Evolutionary conservation across 2,329 filamentous ascomycete species (phyloP).

Genomic region (Fusarium lyarnte): DNA sequence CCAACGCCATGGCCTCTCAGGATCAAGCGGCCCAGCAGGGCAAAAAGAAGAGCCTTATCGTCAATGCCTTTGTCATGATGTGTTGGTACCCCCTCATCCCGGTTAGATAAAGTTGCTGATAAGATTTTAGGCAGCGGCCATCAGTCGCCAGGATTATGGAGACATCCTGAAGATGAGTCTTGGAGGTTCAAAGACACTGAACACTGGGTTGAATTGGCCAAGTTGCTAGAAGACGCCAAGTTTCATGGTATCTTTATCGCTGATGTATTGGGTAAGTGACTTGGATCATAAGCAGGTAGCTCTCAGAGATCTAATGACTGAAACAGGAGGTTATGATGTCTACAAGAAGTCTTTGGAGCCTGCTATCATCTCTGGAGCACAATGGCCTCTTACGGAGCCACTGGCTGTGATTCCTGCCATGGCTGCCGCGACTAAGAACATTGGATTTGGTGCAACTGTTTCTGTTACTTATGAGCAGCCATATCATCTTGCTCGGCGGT

Average conservation of each 20-base stretch:
- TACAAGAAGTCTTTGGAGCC: conserved; percentile 70
- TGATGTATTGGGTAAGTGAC: conserved; percentile 63
- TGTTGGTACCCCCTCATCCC: conserved; percentile 38
- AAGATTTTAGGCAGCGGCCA: conserved; percentile 51
- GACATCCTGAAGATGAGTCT: conserved; percentile 71
- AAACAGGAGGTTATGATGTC: conserved; percentile 71
- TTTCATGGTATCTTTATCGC: conserved; percentile 75
- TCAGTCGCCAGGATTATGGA: conserved; percentile 62
- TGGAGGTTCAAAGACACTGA: conserved; percentile 67
- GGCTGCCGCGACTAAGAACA: conserved; percentile 73
- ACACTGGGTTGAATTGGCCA: conserved; percentile 69
- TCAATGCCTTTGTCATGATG: conserved; percentile 57
- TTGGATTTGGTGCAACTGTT: conserved; percentile 76
- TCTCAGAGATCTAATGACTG: neutral
- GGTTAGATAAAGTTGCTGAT: conserved; percentile 9
- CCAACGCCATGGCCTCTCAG: conserved; percentile 29
- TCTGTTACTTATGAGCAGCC: conserved; percentile 77
- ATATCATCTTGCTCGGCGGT: conserved; percentile 71
- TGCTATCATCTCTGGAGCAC: conserved; percentile 69
- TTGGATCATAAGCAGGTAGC: rapidly evolving
- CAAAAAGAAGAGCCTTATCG: conserved; percentile 51
- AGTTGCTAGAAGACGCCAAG: conserved; percentile 68
- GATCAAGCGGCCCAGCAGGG: conserved; percentile 8
- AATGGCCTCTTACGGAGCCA: conserved; percentile 78
- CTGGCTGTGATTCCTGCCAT: conserved; percentile 72